Evolutionary conservation across 257 asterid species (phyloP).

Genomic region (Lycium barbarum): DNA sequence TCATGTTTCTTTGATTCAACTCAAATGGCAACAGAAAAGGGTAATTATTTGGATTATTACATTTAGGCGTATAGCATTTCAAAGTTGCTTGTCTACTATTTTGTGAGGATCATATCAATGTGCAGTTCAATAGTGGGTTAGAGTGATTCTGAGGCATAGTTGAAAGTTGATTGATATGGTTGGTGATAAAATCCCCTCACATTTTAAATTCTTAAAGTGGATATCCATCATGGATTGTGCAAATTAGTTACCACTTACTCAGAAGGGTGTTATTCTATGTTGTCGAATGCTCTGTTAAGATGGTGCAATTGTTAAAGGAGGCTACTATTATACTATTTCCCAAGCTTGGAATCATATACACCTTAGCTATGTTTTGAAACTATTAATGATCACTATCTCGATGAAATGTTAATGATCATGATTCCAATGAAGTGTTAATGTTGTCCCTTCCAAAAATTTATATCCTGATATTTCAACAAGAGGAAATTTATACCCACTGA

Average conservation of each 20-base stretch:
- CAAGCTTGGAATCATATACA: not conserved
- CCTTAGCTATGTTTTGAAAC: not conserved
- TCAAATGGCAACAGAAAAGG: not conserved
- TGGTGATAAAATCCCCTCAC: not conserved
- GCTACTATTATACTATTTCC: not conserved
- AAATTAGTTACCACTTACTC: not conserved
- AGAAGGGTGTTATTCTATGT: not conserved
- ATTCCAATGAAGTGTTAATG: not conserved
- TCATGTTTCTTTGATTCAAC: not conserved
- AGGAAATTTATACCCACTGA: not conserved
- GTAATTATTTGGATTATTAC: not conserved
- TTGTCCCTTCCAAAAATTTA: conserved; percentile 4
- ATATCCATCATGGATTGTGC: not conserved
- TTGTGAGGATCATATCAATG: not conserved
- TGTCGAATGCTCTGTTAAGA: not conserved
- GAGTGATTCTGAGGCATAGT: not conserved
- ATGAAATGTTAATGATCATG: not conserved
- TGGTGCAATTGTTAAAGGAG: not conserved
- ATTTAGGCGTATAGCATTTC: not conserved
- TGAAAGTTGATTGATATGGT: not conserved
- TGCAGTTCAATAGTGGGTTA: not conserved
- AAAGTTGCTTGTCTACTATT: not conserved
- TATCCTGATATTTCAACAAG: not conserved
- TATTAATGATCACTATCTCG: not conserved
- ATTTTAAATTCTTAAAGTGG: not conserved